A percentile compares a stretch with the other conserved stretches of the same genome.
phyloP scores from a whole-genome alignment of 495 filamentous ascomycete genomes.

The Tuber microsphaerosporum region DNA sequence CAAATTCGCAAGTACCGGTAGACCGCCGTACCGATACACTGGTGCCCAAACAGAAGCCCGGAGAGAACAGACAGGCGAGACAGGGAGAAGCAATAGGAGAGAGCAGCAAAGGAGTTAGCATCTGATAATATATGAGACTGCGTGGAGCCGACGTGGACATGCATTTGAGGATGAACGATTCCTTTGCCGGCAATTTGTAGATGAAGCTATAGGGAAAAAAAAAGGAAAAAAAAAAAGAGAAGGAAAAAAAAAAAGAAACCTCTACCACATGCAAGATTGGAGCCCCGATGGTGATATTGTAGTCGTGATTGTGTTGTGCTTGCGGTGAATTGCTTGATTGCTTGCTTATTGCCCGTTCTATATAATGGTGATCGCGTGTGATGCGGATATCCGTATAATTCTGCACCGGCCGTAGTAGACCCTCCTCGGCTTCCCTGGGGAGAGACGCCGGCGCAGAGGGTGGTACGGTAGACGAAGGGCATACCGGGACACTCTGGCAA shows the following conservation, averaged over 20 bases:
- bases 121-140: neutral
- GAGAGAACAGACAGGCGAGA: neutral
- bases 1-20: neutral
- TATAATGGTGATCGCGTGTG: slow-evolving; percentile 33
- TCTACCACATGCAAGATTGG: neutral
- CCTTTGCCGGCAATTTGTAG: neutral
- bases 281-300: neutral
- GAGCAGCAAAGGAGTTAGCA: neutral
- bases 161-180: neutral
- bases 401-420: slow-evolving; percentile 5
- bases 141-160: slow-evolving; percentile 1
- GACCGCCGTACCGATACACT: neutral
- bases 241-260: neutral
- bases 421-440: neutral
- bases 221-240: neutral
- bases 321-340: slow-evolving; percentile 11
- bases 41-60: neutral
- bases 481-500: neutral
- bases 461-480: neutral
- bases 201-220: neutral
- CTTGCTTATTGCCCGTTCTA: slow-evolving; percentile 7
- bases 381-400: slow-evolving; percentile 36
- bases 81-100: neutral
- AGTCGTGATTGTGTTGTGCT: slow-evolving; percentile 6
- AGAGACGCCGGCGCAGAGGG: neutral